phyloP scores from a whole-genome alignment of 352 stramenopile genomes.

The Globisporangium spiculum region DNA sequence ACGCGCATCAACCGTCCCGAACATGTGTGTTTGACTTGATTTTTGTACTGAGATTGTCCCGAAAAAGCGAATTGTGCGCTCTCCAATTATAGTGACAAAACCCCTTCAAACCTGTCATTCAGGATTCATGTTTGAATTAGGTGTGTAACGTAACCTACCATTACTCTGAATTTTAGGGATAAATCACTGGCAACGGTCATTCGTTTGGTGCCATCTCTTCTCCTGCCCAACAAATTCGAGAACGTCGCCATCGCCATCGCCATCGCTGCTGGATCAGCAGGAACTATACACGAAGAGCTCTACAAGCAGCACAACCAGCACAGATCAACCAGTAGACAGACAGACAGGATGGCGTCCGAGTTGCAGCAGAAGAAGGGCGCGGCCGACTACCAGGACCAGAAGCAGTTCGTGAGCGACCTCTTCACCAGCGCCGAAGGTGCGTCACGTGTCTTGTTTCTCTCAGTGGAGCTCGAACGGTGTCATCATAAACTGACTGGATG shows the following conservation, averaged over 20 bases:
- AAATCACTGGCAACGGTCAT: background rate
- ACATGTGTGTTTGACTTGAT: too few relatives aligned
- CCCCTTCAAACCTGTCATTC: too few relatives aligned
- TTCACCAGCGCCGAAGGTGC: slow-evolving; percentile 72
- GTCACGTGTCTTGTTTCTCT: slow-evolving; percentile 2
- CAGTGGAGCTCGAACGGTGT: background rate
- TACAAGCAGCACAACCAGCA: background rate
- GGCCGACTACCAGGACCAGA: slow-evolving; percentile 75
- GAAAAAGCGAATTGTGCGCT: too few relatives aligned
- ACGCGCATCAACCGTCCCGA: too few relatives aligned
- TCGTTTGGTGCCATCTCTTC: background rate
- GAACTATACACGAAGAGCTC: background rate
- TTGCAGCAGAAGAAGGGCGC: slow-evolving; percentile 61
- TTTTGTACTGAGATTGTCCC: too few relatives aligned
- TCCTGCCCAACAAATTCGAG: background rate
- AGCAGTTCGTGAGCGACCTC: slow-evolving; percentile 71
- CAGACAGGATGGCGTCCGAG: slow-evolving; percentile 24
- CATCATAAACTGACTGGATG: slow-evolving; percentile 1
- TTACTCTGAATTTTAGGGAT: too few relatives aligned
- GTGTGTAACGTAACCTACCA: too few relatives aligned
- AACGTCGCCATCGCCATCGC: background rate
- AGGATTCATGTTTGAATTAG: too few relatives aligned
- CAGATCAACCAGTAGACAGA: background rate
- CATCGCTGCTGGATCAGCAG: too few relatives aligned
- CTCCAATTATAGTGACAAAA: too few relatives aligned